Evolutionary conservation across 352 stramenopile species (phyloP).

Genomic region (Pythium brassicae): DNA sequence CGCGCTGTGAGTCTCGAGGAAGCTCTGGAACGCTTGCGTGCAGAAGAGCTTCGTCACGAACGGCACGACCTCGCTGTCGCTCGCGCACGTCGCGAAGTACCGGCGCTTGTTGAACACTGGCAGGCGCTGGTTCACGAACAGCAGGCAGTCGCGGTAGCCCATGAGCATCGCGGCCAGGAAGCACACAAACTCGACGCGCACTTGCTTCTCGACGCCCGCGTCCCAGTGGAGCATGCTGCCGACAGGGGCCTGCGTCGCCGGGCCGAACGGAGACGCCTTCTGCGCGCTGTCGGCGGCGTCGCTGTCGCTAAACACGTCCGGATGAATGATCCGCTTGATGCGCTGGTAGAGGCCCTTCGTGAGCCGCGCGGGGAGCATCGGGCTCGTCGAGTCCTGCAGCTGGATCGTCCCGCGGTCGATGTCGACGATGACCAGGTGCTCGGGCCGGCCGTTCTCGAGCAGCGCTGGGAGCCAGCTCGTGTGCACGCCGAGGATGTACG

Average conservation of each 20-base stretch:
- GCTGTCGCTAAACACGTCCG: constrained; percentile 18
- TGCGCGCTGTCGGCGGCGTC: constrained; percentile 5
- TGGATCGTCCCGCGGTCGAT: constrained; percentile 68
- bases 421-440: constrained; percentile 82
- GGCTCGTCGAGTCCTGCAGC: constrained; percentile 42
- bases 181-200: constrained; percentile 74
- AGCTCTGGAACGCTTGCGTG: constrained; percentile 76
- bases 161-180: constrained; percentile 62
- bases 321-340: constrained; percentile 51
- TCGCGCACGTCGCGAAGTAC: constrained; percentile 58
- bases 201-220: constrained; percentile 45
- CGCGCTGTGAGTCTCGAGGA: constrained; percentile 74
- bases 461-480: constrained; percentile 60
- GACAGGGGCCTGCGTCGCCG: too few species aligned
- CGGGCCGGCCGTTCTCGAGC: constrained; percentile 63
- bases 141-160: constrained; percentile 82
- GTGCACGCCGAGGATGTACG: constrained; percentile 80
- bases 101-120: constrained; percentile 86
- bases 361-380: constrained; percentile 52
- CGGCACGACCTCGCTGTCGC: constrained; percentile 57
- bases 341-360: constrained; percentile 40
- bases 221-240: constrained; percentile 18
- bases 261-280: too few species aligned
- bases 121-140: constrained; percentile 83
- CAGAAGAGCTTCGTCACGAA: constrained; percentile 66